Base-by-base conservation (phyloP, 164 flowering plant species). In the Houttuynia cordata region DNA sequence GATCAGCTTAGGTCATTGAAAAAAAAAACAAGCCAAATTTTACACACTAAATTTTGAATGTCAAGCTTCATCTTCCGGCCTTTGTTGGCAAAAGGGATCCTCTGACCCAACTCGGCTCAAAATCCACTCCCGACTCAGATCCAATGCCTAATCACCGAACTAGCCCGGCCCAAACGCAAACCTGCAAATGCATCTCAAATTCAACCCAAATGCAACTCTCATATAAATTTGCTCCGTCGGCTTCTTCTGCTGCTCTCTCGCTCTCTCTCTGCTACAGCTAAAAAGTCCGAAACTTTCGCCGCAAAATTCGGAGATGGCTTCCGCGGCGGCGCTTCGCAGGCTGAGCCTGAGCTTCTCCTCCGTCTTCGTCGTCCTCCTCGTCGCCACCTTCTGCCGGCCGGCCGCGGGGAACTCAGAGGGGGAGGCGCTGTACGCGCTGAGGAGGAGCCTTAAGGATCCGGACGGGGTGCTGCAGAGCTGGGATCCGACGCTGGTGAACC, bases 401-500 rank as follows among this genome's bases (percentile, higher is more conserved):
- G 49, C 49, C 9, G 14, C 49, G 14, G 49, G 13, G 4, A 45
- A 45, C 49, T 12, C 17, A 4, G 49, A 45, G 1, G 62, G 62
- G 41, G 51, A 59, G 22, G 62, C 62, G 3, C 47, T 59, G 22
- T 20, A 41, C 47, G 7, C 22, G 2, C 24, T 59, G 50, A 1
- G 50, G 22, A 40, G 45, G 21, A 59, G 50, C 15, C 47, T 59
- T 12, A 24, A 10, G 3, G 62, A 59, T 24, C 51, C 62, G 1
- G 24, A 21, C 25, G 47, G 47, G 17, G 62, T 59, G 30, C 30
- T 59, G 62, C 51, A 59, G 50, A 59, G 62, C 25, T 59, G 62
- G 62, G 62, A 59, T 20, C 50, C 62, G 10, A 59, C 62, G 14
- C 51, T 59, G 15, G 62, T 59, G 7, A 59, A 59, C 47, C 62